Percentiles rank a stretch among this genome's conserved stretches.
phyloP scores from a whole-genome alignment of 345 rosid species.

The Arabidopsis arenosa region DNA sequence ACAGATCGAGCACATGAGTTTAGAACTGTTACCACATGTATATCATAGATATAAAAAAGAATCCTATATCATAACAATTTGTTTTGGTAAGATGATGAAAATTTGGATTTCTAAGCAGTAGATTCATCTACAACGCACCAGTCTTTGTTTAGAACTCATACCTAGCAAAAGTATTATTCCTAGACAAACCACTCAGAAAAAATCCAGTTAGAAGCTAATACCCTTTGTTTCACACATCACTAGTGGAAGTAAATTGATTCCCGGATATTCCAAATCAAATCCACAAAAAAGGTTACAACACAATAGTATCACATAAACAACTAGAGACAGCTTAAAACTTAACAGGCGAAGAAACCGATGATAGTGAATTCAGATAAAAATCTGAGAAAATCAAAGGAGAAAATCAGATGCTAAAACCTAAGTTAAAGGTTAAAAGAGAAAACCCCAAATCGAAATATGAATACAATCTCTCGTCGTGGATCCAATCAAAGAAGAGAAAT shows the following conservation, averaged over 20 bases:
- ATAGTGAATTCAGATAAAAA: not conserved
- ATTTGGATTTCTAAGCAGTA: constrained; percentile 19
- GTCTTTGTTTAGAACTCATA: constrained; percentile 20
- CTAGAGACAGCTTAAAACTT: not conserved
- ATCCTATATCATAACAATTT: not conserved
- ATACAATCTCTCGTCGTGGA: constrained; percentile 24
- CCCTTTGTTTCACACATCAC: constrained; percentile 28
- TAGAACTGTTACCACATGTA: not conserved
- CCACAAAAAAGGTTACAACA: constrained; percentile 2
- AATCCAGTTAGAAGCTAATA: constrained; percentile 26
- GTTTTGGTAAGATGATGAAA: constrained; percentile 1
- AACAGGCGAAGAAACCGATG: constrained; percentile 24
- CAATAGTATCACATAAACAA: constrained; percentile 10
- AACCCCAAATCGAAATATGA: constrained; percentile 33
- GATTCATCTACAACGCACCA: constrained; percentile 21
- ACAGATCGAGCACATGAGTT: constrained; percentile 24
- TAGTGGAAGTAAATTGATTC: constrained; percentile 35
- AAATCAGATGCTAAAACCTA: constrained; percentile 46
- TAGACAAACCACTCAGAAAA: constrained; percentile 13
- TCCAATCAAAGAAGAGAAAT: constrained; percentile 32
- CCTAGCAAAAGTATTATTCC: constrained; percentile 3
- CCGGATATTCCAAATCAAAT: constrained; percentile 30
- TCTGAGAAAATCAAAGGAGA: not conserved
- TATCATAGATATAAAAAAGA: too few species aligned
- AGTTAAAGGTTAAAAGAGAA: not conserved